Evolutionary conservation across 2,329 filamentous ascomycete species (phyloP), one percentile per base, ranked within the genome.

Genomic region (Ophioceras dolichostomum): DNA sequence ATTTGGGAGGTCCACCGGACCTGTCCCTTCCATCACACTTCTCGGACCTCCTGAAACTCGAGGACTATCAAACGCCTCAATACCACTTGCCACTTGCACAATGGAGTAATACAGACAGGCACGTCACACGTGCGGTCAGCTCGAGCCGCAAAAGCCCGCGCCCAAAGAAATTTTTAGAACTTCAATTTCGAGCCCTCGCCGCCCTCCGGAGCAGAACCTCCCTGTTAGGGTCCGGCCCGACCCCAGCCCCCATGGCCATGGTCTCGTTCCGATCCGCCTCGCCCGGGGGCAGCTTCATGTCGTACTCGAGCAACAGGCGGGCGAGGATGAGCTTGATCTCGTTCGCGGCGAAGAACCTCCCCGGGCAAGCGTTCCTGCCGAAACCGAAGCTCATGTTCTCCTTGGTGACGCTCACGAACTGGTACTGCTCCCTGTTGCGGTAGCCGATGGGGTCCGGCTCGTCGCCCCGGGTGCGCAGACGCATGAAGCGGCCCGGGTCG

Each of bases 401-500:
- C 26, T 62, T 56, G 30, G 38, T 44, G 34, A 62, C 49, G 36
- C 58, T 56, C 3, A 59, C 60, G 43, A 62, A 64, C 37, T 64
- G 61, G 32, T 34, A 30, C 37, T 39, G 37, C 34, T 32, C 31
- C 31, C 19, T 32, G 34, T 55, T 48, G 47, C 17, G 45, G 41
- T 39, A 50, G n/a, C 19, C 14, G 6, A 32, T 13, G 14, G 31
- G n/a, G 17, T 32, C 31, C 31, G 31, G 31, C 7, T 10, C 14
- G 31, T 16, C 31, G 7, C 4, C 8, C 8, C 12, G 8, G 33
- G 60, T 52, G 13, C 61, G 59, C 40, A 63, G 46, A 34, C 53
- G 58, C 47, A 64, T 65, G 50, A 68, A 69, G 35, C 66, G 64
- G 34, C 68, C 47, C 6, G 62, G 58, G 42, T 70, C 64, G 32